These are phyloP conservation scores for Malassezia globosa DNA, from an alignment of 1,284 basidiomycete genomes.

Conservation along the genomic window DNA sequence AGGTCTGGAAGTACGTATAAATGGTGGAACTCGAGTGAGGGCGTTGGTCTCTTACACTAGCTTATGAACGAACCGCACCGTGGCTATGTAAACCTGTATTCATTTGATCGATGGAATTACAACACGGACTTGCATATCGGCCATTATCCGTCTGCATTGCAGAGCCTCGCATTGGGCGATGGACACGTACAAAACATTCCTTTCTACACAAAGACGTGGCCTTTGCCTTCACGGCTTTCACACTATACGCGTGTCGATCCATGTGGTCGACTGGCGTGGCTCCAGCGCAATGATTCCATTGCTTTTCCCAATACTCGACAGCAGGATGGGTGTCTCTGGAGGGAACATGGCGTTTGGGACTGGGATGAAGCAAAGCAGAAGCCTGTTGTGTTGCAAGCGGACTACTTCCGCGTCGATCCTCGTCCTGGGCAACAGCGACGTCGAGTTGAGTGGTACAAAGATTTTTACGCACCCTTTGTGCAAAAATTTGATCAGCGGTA, in stretches of 20 bases:
- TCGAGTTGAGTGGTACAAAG: slow-evolving; percentile 39
- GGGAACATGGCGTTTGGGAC: slow-evolving; percentile 83
- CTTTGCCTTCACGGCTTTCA: slow-evolving; percentile 35
- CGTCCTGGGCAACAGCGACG: slow-evolving; percentile 23
- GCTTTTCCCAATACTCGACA: slow-evolving; percentile 62
- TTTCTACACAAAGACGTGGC: slow-evolving; percentile 49
- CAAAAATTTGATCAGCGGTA: slow-evolving; percentile 22
- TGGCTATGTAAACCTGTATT: slow-evolving; percentile 73
- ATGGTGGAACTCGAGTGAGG: too few species aligned
- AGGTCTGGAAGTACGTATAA: slow-evolving; percentile 66
- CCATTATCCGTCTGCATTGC: slow-evolving; percentile 51
- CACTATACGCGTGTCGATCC: slow-evolving; percentile 32
- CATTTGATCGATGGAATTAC: slow-evolving; percentile 72
- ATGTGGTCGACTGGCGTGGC: slow-evolving; percentile 27
- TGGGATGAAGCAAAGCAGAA: slow-evolving; percentile 64
- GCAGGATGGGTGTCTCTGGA: slow-evolving; percentile 60
- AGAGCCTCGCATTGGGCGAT: slow-evolving; percentile 33
- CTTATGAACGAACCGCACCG: slow-evolving; percentile 87
- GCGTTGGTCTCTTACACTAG: slow-evolving; percentile 1
- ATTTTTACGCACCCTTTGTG: slow-evolving; percentile 41
- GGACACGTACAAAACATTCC: slow-evolving; percentile 50
- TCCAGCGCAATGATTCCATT: slow-evolving; percentile 49
- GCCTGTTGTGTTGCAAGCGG: slow-evolving; percentile 68
- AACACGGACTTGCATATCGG: slow-evolving; percentile 85
- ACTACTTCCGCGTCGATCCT: slow-evolving; percentile 61